These are phyloP conservation scores for Thelephora terrestris DNA, from an alignment of 1,284 basidiomycete genomes.

Conservation along the genomic window DNA sequence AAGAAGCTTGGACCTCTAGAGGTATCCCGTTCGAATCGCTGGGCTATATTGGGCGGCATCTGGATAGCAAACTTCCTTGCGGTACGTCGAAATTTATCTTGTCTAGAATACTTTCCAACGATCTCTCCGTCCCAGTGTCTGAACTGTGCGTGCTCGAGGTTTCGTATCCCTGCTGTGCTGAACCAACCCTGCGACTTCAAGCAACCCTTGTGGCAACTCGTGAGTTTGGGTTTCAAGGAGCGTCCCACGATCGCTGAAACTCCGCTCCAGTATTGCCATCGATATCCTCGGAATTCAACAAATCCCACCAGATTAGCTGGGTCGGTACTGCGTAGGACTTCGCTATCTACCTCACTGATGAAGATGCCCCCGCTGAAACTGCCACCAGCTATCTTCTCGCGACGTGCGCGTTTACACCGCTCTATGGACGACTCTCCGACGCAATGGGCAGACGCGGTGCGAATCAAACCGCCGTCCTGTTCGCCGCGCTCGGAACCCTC, in stretches of 20 bases:
- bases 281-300: constrained; percentile 72
- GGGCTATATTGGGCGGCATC: constrained; percentile 55
- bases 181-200: constrained; percentile 9
- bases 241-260: not conserved
- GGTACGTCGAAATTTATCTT: constrained; percentile 30
- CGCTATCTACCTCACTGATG: constrained; percentile 1
- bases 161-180: not conserved
- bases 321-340: constrained; percentile 58
- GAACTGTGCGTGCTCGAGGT: constrained; percentile 40
- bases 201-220: constrained; percentile 47
- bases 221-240: too few species aligned
- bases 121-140: constrained; percentile 34
- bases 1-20: constrained; percentile 39
- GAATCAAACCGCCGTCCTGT: constrained; percentile 58
- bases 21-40: constrained; percentile 43
- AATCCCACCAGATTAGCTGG: constrained; percentile 74
- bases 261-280: constrained; percentile 54
- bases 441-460: constrained; percentile 70
- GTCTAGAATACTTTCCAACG: constrained; percentile 4
- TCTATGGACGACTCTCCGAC: constrained; percentile 72
- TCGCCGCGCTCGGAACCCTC: constrained; percentile 63
- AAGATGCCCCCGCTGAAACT: not conserved
- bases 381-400: constrained; percentile 57
- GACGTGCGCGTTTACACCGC: constrained; percentile 71
- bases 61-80: constrained; percentile 64